Conservation (phyloP, 768 basidiomycete species). For the Leccinellum albellum region DNA sequence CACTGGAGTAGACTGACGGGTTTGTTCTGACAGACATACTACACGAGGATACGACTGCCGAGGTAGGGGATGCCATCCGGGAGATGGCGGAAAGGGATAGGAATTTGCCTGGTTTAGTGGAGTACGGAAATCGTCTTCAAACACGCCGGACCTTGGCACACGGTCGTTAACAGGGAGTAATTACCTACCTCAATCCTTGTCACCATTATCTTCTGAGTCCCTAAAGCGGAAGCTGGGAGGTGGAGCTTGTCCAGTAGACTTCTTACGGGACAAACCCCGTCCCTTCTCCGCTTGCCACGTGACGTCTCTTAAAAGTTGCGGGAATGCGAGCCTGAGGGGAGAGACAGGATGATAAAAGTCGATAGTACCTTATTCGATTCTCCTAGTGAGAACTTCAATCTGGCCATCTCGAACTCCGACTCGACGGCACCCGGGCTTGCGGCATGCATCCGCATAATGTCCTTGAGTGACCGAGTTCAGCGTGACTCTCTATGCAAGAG, state of each 20-base stretch:
- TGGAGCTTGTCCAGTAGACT: slow-evolving; percentile 33
- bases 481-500: slow-evolving; percentile 1
- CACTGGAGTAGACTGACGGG: slow-evolving; percentile 64
- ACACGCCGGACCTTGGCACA: slow-evolving; percentile 10
- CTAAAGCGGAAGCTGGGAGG: slow-evolving; percentile 24
- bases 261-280: slow-evolving; percentile 26
- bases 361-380: slow-evolving; percentile 44
- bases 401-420: slow-evolving; percentile 72
- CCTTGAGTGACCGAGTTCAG: slow-evolving; percentile 29
- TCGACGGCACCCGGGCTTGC: too few species aligned
- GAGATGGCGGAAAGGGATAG: slow-evolving; percentile 47
- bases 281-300: slow-evolving; percentile 31
- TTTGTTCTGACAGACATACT: slow-evolving; percentile 42
- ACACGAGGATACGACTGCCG: slow-evolving; percentile 36
- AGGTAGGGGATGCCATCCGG: slow-evolving; percentile 33
- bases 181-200: slow-evolving; percentile 37
- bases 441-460: slow-evolving; percentile 61
- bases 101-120: slow-evolving; percentile 61
- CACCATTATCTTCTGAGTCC: slow-evolving; percentile 32
- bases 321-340: neutral
- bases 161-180: neutral
- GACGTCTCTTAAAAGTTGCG: slow-evolving; percentile 20
- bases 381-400: slow-evolving; percentile 60
- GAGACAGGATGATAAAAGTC: neutral
- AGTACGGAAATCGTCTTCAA: slow-evolving; percentile 68